A percentile compares a stretch with the other conserved stretches of the same genome.
phyloP scores from a whole-genome alignment of 345 rosid species.

The Citrus unshiu region DNA sequence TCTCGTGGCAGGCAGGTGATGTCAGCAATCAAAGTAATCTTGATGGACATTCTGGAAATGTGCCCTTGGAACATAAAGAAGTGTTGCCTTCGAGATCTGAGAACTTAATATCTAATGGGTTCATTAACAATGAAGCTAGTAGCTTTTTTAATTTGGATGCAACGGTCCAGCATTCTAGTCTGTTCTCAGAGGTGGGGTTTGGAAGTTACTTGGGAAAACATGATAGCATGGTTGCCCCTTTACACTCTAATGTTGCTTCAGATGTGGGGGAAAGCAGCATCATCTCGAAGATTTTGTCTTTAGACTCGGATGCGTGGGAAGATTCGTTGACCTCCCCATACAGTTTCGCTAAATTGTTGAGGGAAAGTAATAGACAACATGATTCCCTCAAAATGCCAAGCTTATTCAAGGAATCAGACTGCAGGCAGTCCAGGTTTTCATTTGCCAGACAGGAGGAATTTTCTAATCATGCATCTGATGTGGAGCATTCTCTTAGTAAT shows the following conservation, averaged over 20 bases:
- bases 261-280: constrained; percentile 59
- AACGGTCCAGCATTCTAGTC: constrained; percentile 8
- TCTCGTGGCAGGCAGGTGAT: constrained; percentile 18
- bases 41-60: constrained; percentile 26
- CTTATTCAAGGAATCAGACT: constrained; percentile 40
- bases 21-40: constrained; percentile 19
- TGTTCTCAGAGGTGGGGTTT: constrained; percentile 17
- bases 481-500: constrained; percentile 22
- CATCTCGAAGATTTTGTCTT: constrained; percentile 66
- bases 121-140: constrained; percentile 12
- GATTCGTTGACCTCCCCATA: constrained; percentile 62
- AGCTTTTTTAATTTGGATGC: constrained; percentile 21
- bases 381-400: constrained; percentile 29
- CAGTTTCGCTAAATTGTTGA: constrained; percentile 41
- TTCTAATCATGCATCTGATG: constrained; percentile 25
- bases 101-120: constrained; percentile 35
- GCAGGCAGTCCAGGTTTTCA: constrained; percentile 57
- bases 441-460: constrained; percentile 64
- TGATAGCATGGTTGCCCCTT: constrained; percentile 4
- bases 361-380: constrained; percentile 35
- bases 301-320: constrained; percentile 77
- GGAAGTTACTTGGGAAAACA: constrained; percentile 17
- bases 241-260: constrained; percentile 4
- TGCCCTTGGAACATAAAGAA: constrained; percentile 7
- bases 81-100: constrained; percentile 12